Percentiles rank a stretch among this genome's conserved stretches.
phyloP scores from a whole-genome alignment of 108 stramenopile genomes.

The Cyclotella kingstonii region DNA sequence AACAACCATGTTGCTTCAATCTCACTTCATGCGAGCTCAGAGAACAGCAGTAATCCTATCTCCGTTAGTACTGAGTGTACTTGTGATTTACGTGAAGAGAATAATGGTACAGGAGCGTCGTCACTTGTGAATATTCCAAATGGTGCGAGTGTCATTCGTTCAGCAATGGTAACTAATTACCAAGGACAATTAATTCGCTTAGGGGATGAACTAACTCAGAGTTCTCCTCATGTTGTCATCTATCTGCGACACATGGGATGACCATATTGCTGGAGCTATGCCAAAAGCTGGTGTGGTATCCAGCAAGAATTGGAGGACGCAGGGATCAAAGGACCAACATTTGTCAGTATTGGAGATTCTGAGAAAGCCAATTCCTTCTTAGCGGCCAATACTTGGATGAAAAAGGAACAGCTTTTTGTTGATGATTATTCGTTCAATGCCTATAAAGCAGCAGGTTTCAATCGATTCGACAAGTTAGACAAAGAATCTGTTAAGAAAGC shows the following conservation, averaged over 20 bases:
- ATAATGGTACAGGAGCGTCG: constrained; percentile 1
- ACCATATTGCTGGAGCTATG: constrained; percentile 91
- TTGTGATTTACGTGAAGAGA: too few relatives aligned
- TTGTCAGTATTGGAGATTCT: constrained; percentile 73
- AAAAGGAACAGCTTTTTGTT: constrained; percentile 53
- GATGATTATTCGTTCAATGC: constrained; percentile 71
- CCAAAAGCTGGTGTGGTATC: constrained; percentile 67
- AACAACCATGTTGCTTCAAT: neutral
- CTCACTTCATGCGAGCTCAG: neutral
- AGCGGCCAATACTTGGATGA: constrained; percentile 67
- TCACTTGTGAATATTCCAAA: constrained; percentile 20
- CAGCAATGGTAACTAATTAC: constrained; percentile 50
- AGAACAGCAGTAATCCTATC: constrained; percentile 1
- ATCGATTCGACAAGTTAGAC: constrained; percentile 46
- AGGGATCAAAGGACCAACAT: constrained; percentile 60
- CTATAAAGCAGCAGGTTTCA: constrained; percentile 72
- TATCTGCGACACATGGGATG: constrained; percentile 84
- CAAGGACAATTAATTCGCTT: constrained; percentile 56
- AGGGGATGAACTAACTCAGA: constrained; percentile 49
- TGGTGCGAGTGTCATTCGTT: constrained; percentile 28
- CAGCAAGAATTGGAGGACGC: constrained; percentile 49
- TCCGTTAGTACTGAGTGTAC: constrained; percentile 8
- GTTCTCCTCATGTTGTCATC: constrained; percentile 61
- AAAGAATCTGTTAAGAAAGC: constrained; percentile 49
- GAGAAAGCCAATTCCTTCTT: constrained; percentile 69